Conservation (phyloP, 306 rosid genomes). For the Corylus americana region DNA sequence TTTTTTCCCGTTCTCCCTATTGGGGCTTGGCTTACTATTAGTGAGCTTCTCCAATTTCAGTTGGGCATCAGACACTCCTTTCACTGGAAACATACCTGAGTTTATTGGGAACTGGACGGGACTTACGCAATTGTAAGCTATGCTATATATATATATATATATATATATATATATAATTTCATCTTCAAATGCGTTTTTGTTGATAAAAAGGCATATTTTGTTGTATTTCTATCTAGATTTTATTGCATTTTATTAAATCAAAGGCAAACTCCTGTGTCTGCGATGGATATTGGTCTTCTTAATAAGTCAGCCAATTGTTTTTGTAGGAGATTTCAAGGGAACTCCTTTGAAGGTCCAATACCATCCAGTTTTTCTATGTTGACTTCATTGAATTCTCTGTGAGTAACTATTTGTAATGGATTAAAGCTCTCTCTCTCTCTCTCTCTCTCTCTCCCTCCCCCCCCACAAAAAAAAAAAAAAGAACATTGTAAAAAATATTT, state of each 20-base stretch:
- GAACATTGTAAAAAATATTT: background rate
- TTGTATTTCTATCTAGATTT: too few relatives aligned
- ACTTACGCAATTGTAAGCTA: constrained; percentile 20
- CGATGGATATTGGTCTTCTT: background rate
- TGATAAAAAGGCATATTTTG: too few relatives aligned
- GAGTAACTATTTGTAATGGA: background rate
- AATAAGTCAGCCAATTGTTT: background rate
- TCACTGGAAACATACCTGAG: constrained; percentile 30
- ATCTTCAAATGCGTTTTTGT: background rate
- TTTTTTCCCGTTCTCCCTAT: background rate
- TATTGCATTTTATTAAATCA: background rate
- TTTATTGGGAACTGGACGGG: constrained; percentile 37
- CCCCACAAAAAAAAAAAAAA: too few relatives aligned
- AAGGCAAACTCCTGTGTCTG: background rate
- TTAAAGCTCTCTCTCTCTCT: background rate
- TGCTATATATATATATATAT: too few relatives aligned
- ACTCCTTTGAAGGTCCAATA: constrained; percentile 40
- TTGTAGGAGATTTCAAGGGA: constrained; percentile 30
- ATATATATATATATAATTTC: too few relatives aligned
- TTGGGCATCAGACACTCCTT: constrained; percentile 20
- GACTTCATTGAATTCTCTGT: constrained; percentile 16
- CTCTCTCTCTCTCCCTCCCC: too few relatives aligned
- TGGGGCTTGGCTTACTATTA: background rate
- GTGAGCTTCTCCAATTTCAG: constrained; percentile 8
- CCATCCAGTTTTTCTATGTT: constrained; percentile 31